Evolutionary conservation across 176 grass and related monocot species (phyloP).

Genomic region (Aegilops speltoides): DNA sequence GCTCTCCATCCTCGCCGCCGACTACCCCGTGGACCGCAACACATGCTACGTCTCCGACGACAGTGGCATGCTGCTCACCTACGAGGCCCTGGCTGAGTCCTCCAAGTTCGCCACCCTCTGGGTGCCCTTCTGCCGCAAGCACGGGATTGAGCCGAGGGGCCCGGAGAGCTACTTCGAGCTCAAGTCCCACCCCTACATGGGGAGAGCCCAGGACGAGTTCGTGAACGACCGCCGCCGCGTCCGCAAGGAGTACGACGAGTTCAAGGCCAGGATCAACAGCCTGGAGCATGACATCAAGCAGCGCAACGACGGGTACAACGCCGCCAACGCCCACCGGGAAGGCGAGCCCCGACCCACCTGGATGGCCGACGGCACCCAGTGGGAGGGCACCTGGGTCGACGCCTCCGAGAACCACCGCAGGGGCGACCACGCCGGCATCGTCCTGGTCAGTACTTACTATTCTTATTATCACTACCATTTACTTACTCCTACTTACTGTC

Average conservation of each 20-base stretch:
- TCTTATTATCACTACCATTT: neutral
- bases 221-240: constrained; percentile 82
- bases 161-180: constrained; percentile 92
- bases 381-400: constrained; percentile 80
- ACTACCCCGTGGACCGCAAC: constrained; percentile 75
- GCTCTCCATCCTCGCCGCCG: constrained; percentile 90
- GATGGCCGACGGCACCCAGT: constrained; percentile 75
- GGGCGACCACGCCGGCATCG: constrained; percentile 91
- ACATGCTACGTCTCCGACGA: constrained; percentile 95
- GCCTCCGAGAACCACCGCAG: constrained; percentile 66
- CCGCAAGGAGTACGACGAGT: constrained; percentile 85
- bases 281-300: constrained; percentile 67
- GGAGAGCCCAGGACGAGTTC: constrained; percentile 68
- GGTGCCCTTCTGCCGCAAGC: constrained; percentile 95
- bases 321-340: constrained; percentile 28
- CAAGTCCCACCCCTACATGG: constrained; percentile 83
- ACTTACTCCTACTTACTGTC: neutral
- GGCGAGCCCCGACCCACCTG: constrained; percentile 54
- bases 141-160: constrained; percentile 66
- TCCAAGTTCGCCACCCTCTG: constrained; percentile 76
- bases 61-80: constrained; percentile 75
- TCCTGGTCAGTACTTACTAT: constrained; percentile 39
- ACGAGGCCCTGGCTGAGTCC: constrained; percentile 81
- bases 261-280: constrained; percentile 67
- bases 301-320: constrained; percentile 59